Base-by-base conservation (phyloP, 139 green algal species). In the Chlorella sp. region DNA sequence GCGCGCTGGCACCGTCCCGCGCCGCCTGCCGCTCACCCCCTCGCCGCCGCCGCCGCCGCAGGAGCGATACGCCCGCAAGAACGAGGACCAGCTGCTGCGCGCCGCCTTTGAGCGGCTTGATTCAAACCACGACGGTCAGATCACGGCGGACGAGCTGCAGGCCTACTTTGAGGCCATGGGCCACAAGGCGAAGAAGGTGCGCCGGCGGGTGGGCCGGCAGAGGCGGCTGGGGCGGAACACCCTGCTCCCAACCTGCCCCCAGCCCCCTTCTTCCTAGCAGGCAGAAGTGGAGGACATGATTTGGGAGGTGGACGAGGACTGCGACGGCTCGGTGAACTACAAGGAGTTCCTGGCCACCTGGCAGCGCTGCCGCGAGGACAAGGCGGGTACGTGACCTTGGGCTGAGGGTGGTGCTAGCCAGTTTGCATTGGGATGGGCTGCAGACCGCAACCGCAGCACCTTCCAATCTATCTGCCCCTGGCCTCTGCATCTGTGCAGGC, bases 241-340 rank as follows among this genome's bases (percentile, higher is more conserved):
- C 3, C 28, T 20, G 26, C 43, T 26, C 2, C 17, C 20, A 19
- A 2, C 9, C 8, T 1, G 13, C 73, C 43, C 28, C 17, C 20
- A 0, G 0, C 30, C 6, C 41, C 19, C 73, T 44, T 26, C 0
- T 9, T 43, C 19, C n/a, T 0, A 46, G 83, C 87, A 94, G 92
- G 85, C 90, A 5, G 96, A 98, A 51, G 90, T 98, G 32, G 94
- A 98, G 73, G 95, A 98, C 90, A 97, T 98, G 90, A 98, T 99
- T 74, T 99, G 96, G 96, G 96, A 99, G 85, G 95, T 98, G n/a
- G 96, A 99, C 78, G 96, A 98, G 87, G 96, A 99, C 88, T 98
- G 95, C 87, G 96, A 92, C 54, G 88, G 89, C 67, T 74, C 41
- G 34, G 76, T 94, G 19, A 94, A 76, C 43, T 95, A 90, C 90